Conservation (phyloP, 768 basidiomycete genomes). For the Podaxis sp. region DNA sequence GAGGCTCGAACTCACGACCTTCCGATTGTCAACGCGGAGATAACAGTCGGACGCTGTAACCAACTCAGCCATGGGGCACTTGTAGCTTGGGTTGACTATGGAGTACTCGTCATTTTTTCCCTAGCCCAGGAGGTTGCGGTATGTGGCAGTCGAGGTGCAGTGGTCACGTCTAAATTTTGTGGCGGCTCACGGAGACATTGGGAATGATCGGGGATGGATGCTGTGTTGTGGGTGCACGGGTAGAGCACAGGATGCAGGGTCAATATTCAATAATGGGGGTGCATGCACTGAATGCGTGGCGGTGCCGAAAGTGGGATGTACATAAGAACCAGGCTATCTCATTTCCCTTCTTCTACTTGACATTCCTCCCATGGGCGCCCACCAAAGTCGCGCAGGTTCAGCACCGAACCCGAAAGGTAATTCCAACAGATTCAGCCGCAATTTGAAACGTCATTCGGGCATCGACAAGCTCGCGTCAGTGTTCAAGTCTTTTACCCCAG, state of each 20-base stretch:
- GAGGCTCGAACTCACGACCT: slow-evolving; percentile 73
- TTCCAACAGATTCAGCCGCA: slow-evolving; percentile 17
- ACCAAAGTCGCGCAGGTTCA: slow-evolving; percentile 27
- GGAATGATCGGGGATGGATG: background rate
- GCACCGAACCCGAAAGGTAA: slow-evolving; percentile 17
- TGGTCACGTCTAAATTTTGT: background rate
- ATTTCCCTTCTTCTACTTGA: background rate
- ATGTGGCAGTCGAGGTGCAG: background rate
- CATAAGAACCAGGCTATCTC: background rate
- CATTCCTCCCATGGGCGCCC: slow-evolving; percentile 28
- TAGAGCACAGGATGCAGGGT: background rate
- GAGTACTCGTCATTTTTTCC: background rate
- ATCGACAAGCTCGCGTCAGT: slow-evolving; percentile 23
- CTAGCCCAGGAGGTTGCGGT: background rate
- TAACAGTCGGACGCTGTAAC: slow-evolving; percentile 81
- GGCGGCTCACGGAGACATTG: background rate
- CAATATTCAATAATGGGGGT: background rate
- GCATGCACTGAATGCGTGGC: background rate
- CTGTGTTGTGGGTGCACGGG: background rate
- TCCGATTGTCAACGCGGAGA: slow-evolving; percentile 38
- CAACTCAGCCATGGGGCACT: slow-evolving; percentile 76
- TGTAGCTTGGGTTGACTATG: background rate
- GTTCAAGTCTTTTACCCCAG: slow-evolving; percentile 14
- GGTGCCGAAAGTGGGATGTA: background rate
- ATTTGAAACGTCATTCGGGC: slow-evolving; percentile 25